Percentiles rank a stretch among this genome's conserved stretches.
Evolutionary conservation across 1,284 basidiomycete species (phyloP).

Genomic region (Fomes fomentarius): DNA sequence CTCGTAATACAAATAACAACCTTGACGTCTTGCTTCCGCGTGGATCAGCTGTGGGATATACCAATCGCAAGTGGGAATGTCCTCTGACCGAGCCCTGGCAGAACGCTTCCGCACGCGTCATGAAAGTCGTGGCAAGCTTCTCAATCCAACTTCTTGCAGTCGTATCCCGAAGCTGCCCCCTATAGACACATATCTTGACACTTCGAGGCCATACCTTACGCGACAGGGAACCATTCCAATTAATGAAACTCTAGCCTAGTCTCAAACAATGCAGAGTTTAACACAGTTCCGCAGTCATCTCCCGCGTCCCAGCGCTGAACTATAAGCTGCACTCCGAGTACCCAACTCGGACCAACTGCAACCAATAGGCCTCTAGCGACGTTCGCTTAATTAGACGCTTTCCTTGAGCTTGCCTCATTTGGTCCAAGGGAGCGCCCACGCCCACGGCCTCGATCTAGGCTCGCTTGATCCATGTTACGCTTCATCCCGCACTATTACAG

Average conservation of each 20-base stretch:
- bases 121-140: background rate
- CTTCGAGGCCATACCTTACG: background rate
- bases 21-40: constrained; percentile 20
- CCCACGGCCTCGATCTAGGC: too few species aligned
- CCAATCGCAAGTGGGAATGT: background rate
- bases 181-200: background rate
- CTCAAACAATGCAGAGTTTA: too few species aligned
- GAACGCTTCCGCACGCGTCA: background rate
- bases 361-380: too few species aligned
- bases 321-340: too few species aligned
- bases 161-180: background rate
- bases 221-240: background rate
- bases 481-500: too few species aligned
- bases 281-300: background rate
- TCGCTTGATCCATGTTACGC: too few species aligned
- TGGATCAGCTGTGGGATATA: constrained; percentile 21
- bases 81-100: background rate
- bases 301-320: too few species aligned
- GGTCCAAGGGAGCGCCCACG: background rate
- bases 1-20: constrained; percentile 14
- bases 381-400: too few species aligned
- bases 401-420: background rate
- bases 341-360: too few species aligned
- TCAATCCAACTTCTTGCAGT: background rate
- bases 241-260: too few species aligned